Evolutionary conservation across 2,329 filamentous ascomycete genomes (phyloP).

Genomic region (Fusarium oligoseptatum): DNA sequence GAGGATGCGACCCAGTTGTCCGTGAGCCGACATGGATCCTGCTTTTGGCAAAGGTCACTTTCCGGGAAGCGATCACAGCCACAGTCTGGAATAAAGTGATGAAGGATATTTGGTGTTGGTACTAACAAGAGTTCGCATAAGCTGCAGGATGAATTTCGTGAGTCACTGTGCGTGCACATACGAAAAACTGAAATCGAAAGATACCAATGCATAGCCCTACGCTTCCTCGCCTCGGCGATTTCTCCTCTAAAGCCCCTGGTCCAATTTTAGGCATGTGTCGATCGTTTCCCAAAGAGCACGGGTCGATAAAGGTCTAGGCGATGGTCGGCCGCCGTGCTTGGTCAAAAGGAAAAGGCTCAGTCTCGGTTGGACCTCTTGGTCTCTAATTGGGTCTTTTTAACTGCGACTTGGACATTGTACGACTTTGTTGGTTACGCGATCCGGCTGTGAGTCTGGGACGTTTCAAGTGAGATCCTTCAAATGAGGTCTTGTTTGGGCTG

Average conservation of each 20-base stretch:
- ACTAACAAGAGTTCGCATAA: background rate
- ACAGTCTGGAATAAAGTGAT: background rate
- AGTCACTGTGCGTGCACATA: background rate
- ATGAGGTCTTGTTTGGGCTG: background rate
- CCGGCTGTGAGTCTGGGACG: constrained; percentile 1
- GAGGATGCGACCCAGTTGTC: constrained; percentile 11
- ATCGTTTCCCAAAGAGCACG: constrained; percentile 30
- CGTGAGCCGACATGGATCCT: background rate
- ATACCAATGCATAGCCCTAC: constrained; percentile 22
- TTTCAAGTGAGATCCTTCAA: constrained; percentile 16
- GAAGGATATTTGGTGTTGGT: background rate
- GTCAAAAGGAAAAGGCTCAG: constrained; percentile 4
- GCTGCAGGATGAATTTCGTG: background rate
- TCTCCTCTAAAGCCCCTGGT: constrained; percentile 25
- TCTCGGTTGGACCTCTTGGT: background rate
- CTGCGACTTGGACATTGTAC: constrained; percentile 1
- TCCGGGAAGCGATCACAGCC: background rate
- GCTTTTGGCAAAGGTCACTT: constrained; percentile 2
- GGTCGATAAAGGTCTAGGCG: constrained; percentile 1
- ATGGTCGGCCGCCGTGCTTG: constrained; percentile 4
- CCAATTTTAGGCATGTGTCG: constrained; percentile 22
- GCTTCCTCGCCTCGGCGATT: constrained; percentile 27
- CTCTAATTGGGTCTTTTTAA: background rate
- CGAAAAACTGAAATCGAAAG: background rate
- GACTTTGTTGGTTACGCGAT: background rate